Percentiles rank a stretch among this genome's conserved stretches.
Conservation (phyloP, 176 grass and related monocot species). For the Carex kokanica region DNA sequence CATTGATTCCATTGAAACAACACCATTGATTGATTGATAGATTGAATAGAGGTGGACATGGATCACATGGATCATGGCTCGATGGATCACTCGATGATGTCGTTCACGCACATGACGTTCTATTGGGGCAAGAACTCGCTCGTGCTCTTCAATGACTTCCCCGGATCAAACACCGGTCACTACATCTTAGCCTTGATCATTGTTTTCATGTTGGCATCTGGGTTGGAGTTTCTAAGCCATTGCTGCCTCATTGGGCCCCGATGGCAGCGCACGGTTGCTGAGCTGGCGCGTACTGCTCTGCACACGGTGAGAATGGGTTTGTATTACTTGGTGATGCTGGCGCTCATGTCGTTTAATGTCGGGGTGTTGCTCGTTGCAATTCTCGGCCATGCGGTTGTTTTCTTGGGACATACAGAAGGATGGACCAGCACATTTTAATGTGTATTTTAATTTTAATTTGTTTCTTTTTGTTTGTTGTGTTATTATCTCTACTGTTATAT, state of each 20-base stretch:
- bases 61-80: background rate
- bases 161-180: conserved; percentile 57
- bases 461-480: background rate
- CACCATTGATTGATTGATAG: background rate
- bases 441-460: background rate
- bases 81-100: conserved; percentile 4
- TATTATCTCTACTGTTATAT: background rate
- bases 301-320: conserved; percentile 48
- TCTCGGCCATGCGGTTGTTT: conserved; percentile 42
- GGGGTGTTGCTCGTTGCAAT: conserved; percentile 59
- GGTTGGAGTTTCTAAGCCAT: conserved; percentile 50
- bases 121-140: conserved; percentile 80
- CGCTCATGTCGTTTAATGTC: conserved; percentile 93
- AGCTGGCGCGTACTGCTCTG: conserved; percentile 30
- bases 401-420: conserved; percentile 18
- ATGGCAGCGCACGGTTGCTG: background rate
- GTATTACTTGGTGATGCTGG: conserved; percentile 82
- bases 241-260: conserved; percentile 10
- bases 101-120: conserved; percentile 85
- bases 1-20: background rate
- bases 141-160: conserved; percentile 72
- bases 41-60: background rate
- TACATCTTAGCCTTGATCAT: conserved; percentile 61
- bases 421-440: background rate
- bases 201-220: conserved; percentile 40